These are phyloP conservation scores for Strobilomyces echinocephalus DNA, from an alignment of 768 basidiomycete species.

Conservation along the genomic window DNA sequence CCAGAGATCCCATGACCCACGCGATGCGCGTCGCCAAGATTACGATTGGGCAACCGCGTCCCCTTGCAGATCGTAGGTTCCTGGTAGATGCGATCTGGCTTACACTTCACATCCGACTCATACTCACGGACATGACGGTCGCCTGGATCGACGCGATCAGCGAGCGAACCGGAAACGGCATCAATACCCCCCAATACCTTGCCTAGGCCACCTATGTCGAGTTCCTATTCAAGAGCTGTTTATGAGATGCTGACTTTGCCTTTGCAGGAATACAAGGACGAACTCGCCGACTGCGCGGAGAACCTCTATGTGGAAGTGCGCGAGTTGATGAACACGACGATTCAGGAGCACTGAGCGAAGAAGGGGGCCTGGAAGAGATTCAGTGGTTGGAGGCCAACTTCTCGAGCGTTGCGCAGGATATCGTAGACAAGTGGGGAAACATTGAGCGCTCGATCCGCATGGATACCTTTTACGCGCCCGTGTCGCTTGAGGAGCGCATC, in stretches of 20 bases:
- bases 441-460: constrained; percentile 36
- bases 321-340: constrained; percentile 2
- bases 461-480: constrained; percentile 46
- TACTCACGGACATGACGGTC: constrained; percentile 42
- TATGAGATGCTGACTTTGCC: constrained; percentile 44
- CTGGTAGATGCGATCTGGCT: constrained; percentile 57
- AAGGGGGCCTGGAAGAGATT: constrained; percentile 21
- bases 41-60: constrained; percentile 53
- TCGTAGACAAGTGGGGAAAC: constrained; percentile 45
- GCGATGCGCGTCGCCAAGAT: constrained; percentile 50
- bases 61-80: constrained; percentile 55
- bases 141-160: constrained; percentile 37
- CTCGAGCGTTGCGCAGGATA: constrained; percentile 28
- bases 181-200: constrained; percentile 24
- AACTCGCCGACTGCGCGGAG: constrained; percentile 20
- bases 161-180: constrained; percentile 12
- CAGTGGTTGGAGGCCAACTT: constrained; percentile 46
- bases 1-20: constrained; percentile 40
- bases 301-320: constrained; percentile 8
- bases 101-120: constrained; percentile 50
- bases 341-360: constrained; percentile 17
- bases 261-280: constrained; percentile 19
- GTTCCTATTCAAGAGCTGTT: constrained; percentile 46
- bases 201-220: constrained; percentile 44
- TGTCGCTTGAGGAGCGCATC: constrained; percentile 52